A percentile compares a stretch with the other conserved stretches of the same genome.
phyloP scores from a whole-genome alignment of 805 yeast species.

The Barnettozyma wickerhamii region DNA sequence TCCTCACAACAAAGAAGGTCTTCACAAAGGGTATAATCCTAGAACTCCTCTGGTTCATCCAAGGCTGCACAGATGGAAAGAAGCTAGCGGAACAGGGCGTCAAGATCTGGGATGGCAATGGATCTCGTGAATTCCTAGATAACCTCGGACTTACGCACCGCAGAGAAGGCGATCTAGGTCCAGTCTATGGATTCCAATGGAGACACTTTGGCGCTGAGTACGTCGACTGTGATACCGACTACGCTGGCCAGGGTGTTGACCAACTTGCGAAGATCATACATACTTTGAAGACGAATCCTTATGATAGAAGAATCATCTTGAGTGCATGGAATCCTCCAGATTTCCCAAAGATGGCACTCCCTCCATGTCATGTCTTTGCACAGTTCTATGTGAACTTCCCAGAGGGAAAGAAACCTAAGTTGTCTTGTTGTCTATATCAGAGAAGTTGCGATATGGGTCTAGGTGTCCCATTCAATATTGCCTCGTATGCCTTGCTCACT shows the following conservation, averaged over 20 bases:
- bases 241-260: slow-evolving; percentile 84
- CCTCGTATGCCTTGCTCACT: slow-evolving; percentile 89
- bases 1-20: slow-evolving; percentile 89
- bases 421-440: slow-evolving; percentile 89
- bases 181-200: slow-evolving; percentile 99
- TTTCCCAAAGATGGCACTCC: slow-evolving; percentile 89
- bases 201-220: slow-evolving; percentile 97
- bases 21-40: slow-evolving; percentile 85
- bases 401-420: slow-evolving; percentile 51
- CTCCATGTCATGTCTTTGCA: slow-evolving; percentile 96
- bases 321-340: slow-evolving; percentile 99
- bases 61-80: slow-evolving; percentile 87
- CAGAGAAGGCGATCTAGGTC: slow-evolving; percentile 93
- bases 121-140: slow-evolving; percentile 87
- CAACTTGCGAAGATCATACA: slow-evolving; percentile 79
- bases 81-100: slow-evolving; percentile 76
- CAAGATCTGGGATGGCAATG: slow-evolving; percentile 99
- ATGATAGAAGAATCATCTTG: slow-evolving; percentile 89
- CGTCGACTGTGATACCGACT: slow-evolving; percentile 80
- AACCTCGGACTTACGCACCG: slow-evolving; percentile 73
- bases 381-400: slow-evolving; percentile 93
- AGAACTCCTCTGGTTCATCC: slow-evolving; percentile 89
- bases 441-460: slow-evolving; percentile 99
- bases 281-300: slow-evolving; percentile 81
- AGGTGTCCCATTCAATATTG: slow-evolving; percentile 99